phyloP scores from a whole-genome alignment of 2,329 filamentous ascomycete genomes.

The Pseudogymnoascus sp. region DNA sequence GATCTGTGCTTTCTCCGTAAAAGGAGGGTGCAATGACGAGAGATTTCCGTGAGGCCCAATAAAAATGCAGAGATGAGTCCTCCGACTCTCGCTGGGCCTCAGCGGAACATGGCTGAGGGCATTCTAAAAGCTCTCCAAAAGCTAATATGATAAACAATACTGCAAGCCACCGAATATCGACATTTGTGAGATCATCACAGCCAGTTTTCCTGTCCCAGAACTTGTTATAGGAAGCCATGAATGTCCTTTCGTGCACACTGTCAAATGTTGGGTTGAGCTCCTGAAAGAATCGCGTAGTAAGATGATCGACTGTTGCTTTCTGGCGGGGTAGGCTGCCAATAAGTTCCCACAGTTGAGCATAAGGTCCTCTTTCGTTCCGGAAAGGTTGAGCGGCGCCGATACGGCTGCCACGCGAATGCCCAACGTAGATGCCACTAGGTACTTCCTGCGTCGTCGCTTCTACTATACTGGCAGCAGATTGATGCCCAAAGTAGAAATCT shows the following conservation, averaged over 20 bases:
- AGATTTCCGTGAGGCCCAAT: constrained; percentile 33
- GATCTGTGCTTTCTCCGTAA: constrained; percentile 34
- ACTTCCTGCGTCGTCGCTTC: constrained; percentile 25
- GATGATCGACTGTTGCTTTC: constrained; percentile 31
- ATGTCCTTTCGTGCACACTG: constrained; percentile 30
- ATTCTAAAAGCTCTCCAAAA: constrained; percentile 33
- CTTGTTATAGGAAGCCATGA: constrained; percentile 30
- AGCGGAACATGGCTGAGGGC: constrained; percentile 26
- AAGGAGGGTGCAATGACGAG: constrained; percentile 37
- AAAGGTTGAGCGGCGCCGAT: constrained; percentile 24
- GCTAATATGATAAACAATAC: constrained; percentile 36
- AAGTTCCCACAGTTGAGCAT: constrained; percentile 36
- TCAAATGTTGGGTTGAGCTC: constrained; percentile 34
- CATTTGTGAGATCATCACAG: constrained; percentile 33
- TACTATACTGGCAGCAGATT: constrained; percentile 29
- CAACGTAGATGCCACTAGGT: constrained; percentile 16
- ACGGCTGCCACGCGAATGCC: constrained; percentile 14
- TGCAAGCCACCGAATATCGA: constrained; percentile 36
- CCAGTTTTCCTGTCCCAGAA: constrained; percentile 36
- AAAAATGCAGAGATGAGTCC: constrained; percentile 35
- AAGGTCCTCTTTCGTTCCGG: constrained; percentile 25
- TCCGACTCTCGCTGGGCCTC: constrained; percentile 32
- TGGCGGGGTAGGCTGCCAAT: constrained; percentile 33
- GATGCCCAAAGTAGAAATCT: constrained; percentile 29
- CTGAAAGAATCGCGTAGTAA: constrained; percentile 30